Conservation (phyloP, 306 rosid species). For the Elaeagnus macrophylla region DNA sequence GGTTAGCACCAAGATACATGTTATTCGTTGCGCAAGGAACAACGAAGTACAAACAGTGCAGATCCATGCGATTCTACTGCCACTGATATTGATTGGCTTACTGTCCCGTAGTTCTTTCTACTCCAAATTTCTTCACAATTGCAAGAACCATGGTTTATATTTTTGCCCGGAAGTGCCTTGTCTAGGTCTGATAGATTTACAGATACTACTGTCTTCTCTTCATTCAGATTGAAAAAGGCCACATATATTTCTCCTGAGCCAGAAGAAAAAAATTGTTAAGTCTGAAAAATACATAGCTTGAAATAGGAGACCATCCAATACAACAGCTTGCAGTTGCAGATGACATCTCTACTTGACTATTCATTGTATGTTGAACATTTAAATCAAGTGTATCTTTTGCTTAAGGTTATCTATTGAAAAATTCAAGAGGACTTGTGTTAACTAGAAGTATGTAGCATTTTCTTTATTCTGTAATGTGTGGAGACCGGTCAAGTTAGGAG, state of each 20-base stretch:
- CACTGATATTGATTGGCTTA: conserved; percentile 25
- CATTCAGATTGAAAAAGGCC: conserved; percentile 63
- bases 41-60: conserved; percentile 36
- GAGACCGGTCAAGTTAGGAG: background rate
- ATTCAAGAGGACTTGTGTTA: too few relatives aligned
- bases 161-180: conserved; percentile 30
- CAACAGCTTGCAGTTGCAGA: too few relatives aligned
- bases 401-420: too few relatives aligned
- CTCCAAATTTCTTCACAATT: conserved; percentile 57
- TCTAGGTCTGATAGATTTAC: conserved; percentile 40
- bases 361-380: too few relatives aligned
- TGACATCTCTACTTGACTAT: too few relatives aligned
- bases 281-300: background rate
- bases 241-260: conserved; percentile 53
- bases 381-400: too few relatives aligned
- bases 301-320: too few relatives aligned
- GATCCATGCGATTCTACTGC: conserved; percentile 44
- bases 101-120: conserved; percentile 30
- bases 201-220: conserved; percentile 25
- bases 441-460: too few relatives aligned
- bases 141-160: conserved; percentile 27
- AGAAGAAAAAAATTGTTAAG: background rate
- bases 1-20: too few relatives aligned
- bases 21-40: too few relatives aligned
- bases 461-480: too few relatives aligned